Evolutionary conservation across 2,329 filamentous ascomycete genomes (phyloP).

Genomic region (Alternaria sp.): DNA sequence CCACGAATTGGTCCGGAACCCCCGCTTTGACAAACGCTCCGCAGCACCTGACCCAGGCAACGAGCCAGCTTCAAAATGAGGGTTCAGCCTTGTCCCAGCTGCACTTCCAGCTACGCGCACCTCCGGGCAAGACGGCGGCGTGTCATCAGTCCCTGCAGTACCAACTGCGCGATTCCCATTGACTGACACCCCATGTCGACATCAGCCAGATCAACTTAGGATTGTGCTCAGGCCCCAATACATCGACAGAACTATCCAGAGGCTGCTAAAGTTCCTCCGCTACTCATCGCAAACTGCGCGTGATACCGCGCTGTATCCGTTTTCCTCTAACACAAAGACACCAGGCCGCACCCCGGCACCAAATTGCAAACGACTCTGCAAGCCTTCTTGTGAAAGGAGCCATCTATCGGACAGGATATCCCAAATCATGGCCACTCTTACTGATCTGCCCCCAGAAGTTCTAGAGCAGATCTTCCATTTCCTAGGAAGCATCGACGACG

Average conservation of each 20-base stretch:
- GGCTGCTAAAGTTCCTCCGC: background rate
- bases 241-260: background rate
- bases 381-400: background rate
- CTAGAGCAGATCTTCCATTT: constrained; percentile 23
- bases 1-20: background rate
- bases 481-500: constrained; percentile 37
- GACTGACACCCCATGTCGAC: background rate
- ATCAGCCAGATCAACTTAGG: background rate
- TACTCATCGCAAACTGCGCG: background rate
- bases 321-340: background rate
- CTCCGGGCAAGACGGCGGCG: background rate
- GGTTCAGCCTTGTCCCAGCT: background rate
- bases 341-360: background rate
- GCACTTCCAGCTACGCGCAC: background rate
- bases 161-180: background rate
- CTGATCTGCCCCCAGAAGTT: constrained; percentile 23
- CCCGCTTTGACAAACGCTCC: background rate
- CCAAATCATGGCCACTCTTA: constrained; percentile 16
- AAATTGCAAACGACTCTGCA: background rate
- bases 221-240: background rate
- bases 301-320: background rate
- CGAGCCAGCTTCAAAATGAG: background rate
- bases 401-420: background rate
- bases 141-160: background rate
- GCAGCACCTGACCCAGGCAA: constrained; percentile 1